These are phyloP conservation scores for Vitis rotundifolia DNA, from an alignment of 164 flowering plant species.

Conservation along the genomic window DNA sequence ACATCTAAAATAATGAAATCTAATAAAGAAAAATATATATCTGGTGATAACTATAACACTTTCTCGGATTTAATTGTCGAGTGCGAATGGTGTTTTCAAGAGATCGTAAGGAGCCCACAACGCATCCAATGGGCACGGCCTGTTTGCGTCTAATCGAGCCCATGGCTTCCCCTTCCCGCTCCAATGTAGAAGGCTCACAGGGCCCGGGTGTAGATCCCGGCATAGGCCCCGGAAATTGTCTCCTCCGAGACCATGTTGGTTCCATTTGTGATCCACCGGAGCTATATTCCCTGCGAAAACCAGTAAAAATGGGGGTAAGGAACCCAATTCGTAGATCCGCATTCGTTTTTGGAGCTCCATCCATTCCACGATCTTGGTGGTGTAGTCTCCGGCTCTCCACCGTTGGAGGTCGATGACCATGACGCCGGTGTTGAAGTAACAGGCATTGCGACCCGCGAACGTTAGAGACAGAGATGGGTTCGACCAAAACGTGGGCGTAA, in stretches of 20 bases:
- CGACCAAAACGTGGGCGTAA: conserved; percentile 88
- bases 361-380: conserved; percentile 75
- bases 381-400: conserved; percentile 76
- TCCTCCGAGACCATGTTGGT: conserved; percentile 92
- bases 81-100: conserved; percentile 43
- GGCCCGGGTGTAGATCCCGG: conserved; percentile 85
- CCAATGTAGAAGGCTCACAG: conserved; percentile 92
- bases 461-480: conserved; percentile 67
- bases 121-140: conserved; percentile 90
- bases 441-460: conserved; percentile 64
- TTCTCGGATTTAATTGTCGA: conserved; percentile 13
- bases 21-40: no score
- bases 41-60: no score
- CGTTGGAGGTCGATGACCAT: conserved; percentile 78
- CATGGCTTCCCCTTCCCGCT: conserved; percentile 97
- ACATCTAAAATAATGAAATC: no score
- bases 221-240: conserved; percentile 82
- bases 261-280: conserved; percentile 89
- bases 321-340: conserved; percentile 89
- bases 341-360: conserved; percentile 93
- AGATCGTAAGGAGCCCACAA: conserved; percentile 96
- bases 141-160: conserved; percentile 67
- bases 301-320: conserved; percentile 82
- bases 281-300: conserved; percentile 87
- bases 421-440: conserved; percentile 95